Conservation (phyloP, 2,329 filamentous ascomycete species). For the Aspergillus neotritici region DNA sequence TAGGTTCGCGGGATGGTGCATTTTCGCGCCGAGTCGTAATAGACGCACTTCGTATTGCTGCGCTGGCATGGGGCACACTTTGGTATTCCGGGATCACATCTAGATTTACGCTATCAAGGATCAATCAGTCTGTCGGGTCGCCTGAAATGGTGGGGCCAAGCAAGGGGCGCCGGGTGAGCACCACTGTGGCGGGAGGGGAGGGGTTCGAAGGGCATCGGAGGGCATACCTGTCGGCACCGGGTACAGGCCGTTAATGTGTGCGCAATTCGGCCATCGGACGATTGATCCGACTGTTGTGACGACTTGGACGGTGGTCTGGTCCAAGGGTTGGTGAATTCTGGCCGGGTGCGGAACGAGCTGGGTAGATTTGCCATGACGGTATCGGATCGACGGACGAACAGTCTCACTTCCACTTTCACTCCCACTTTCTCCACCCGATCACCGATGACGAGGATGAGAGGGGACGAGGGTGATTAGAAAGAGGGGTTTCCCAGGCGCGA, state of each 20-base stretch:
- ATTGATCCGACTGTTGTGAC: conserved; percentile 25
- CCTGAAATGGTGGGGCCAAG: not conserved
- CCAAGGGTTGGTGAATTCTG: conserved; percentile 24
- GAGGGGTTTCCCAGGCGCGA: too few relatives aligned
- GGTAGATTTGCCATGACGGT: conserved; percentile 19
- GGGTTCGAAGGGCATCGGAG: conserved; percentile 3
- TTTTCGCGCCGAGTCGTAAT: conserved; percentile 84
- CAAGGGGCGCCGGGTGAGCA: not conserved
- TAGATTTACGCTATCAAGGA: conserved; percentile 71
- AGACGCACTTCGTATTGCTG: conserved; percentile 86
- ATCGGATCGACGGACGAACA: not conserved
- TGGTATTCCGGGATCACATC: conserved; percentile 89
- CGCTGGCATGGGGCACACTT: conserved; percentile 89
- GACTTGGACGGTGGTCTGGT: conserved; percentile 22
- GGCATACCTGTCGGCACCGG: conserved; percentile 45
- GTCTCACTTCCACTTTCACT: too few relatives aligned
- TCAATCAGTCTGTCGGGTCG: conserved; percentile 3
- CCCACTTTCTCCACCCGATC: too few relatives aligned
- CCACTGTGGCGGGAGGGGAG: conserved; percentile 1
- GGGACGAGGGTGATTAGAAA: too few relatives aligned
- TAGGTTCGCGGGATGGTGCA: conserved; percentile 84
- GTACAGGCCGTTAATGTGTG: conserved; percentile 48
- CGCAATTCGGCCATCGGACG: conserved; percentile 36
- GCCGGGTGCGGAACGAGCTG: conserved; percentile 11
- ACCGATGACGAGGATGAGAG: too few relatives aligned